Base-by-base conservation (phyloP, 306 rosid species). In the Acacia acuminata region DNA sequence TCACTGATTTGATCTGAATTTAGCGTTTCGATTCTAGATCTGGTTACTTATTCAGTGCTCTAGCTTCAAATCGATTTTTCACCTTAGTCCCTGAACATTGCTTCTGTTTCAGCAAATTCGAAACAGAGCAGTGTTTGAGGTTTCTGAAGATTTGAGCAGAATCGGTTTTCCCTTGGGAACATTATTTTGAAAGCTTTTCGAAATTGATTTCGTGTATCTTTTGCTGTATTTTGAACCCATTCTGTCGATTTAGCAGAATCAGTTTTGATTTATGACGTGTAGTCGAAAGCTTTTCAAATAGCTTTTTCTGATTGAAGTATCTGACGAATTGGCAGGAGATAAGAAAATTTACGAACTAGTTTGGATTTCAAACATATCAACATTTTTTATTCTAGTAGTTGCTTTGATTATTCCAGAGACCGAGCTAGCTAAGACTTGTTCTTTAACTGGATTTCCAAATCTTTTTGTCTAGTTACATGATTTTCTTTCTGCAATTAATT, bases 391-490 rank as follows among this genome's bases (percentile, higher is more conserved):
- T 32, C 9, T 27, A 64, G 9, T 30, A 16, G 70, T 14, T 14
- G 40, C 69, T 27, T 63, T 27, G 69, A 13, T 17, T 63, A 4
- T 27, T 63, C 30, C 40, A 13, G 40, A 27, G 40, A 20, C 4
- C 11, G 3, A 63, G 5, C 38, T 63, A 25, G 14, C 4, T 5
- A 14, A 27, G 20, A 58, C 30, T 56, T 32, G 0, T 22, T 24
- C 78, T 25, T 19, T 25, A 36, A 58, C 69, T 68, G n/a, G 77
- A 43, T 74, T 83, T 84, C 81, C 73, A 74, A 67, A 45, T 43
- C 17, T 82, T 61, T 0, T 27, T 64, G 69, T 30, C 15, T 64
- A 32, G 40, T 13, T 63, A 63, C 27, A 63, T 63, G 40, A 63
- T 63, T 27, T 19, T 63, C 38, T 13, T 34, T 66, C 71, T 13